These are phyloP conservation scores for Penicillium rolfsii DNA, from an alignment of 2,329 filamentous ascomycete species.

Conservation along the genomic window DNA sequence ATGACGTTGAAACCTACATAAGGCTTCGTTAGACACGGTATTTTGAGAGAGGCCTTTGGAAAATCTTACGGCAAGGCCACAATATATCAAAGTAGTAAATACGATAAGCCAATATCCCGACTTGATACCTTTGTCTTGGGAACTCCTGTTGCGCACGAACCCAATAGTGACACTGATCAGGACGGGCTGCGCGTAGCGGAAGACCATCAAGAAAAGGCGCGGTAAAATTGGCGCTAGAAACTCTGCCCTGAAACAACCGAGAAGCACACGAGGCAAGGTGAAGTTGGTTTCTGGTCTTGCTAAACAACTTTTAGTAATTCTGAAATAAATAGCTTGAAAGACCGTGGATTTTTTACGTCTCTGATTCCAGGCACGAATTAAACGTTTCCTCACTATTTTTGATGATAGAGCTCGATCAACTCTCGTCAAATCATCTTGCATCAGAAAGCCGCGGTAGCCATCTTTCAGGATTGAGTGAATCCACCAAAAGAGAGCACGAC, in stretches of 20 bases:
- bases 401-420: neutral
- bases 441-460: neutral
- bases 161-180: no score
- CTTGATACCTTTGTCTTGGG: no score
- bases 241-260: neutral
- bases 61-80: neutral
- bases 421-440: neutral
- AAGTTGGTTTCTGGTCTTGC: neutral
- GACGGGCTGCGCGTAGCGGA: neutral
- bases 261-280: neutral
- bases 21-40: neutral
- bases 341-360: neutral
- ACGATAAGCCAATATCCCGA: neutral
- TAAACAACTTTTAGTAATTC: neutral
- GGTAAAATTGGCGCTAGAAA: neutral
- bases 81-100: neutral
- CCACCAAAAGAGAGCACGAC: neutral
- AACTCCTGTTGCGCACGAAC: no score
- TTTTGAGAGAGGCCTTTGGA: neutral
- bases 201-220: neutral
- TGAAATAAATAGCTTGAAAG: neutral
- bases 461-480: neutral
- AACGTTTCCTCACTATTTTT: neutral
- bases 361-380: neutral
- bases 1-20: neutral